These are phyloP conservation scores for Talaromyces sp. DNA, from an alignment of 2,329 filamentous ascomycete genomes.

Conservation along the genomic window DNA sequence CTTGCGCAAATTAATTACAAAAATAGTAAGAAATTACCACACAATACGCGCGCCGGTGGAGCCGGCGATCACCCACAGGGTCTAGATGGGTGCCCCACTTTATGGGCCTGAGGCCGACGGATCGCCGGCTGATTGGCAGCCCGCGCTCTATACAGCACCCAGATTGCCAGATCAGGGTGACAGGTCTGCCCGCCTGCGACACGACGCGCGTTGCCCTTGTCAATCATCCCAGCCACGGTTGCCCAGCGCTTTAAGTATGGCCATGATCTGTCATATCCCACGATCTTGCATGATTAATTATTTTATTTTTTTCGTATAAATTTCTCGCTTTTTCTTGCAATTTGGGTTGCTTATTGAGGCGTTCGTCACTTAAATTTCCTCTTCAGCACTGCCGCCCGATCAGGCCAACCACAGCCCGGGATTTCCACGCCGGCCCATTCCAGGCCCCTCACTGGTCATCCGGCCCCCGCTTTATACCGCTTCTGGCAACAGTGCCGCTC, in stretches of 20 bases:
- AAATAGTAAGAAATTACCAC: not conserved
- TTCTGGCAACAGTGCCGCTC: not conserved
- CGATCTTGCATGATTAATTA: not conserved
- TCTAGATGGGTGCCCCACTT: not conserved
- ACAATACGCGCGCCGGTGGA: not conserved
- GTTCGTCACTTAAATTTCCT: not conserved
- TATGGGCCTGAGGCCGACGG: not conserved
- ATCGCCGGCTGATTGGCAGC: not conserved
- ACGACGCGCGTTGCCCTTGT: not conserved
- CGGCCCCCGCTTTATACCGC: not conserved
- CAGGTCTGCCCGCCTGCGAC: not conserved
- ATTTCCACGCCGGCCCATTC: not conserved
- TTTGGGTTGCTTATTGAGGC: not conserved
- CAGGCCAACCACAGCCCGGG: conserved; percentile 7
- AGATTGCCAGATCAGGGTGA: not conserved
- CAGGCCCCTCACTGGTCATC: conserved; percentile 6
- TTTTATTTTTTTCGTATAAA: too few relatives aligned
- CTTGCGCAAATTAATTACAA: not conserved
- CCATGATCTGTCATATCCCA: not conserved
- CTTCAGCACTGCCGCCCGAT: not conserved
- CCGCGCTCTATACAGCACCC: not conserved
- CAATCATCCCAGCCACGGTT: not conserved
- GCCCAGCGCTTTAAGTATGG: not conserved
- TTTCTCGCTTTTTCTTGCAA: not conserved
- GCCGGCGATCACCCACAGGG: not conserved